A percentile compares a stretch with the other conserved stretches of the same genome.
These are phyloP conservation scores for Salmacisia buchloeana DNA, from an alignment of 1,284 basidiomycete genomes.

Conservation along the genomic window DNA sequence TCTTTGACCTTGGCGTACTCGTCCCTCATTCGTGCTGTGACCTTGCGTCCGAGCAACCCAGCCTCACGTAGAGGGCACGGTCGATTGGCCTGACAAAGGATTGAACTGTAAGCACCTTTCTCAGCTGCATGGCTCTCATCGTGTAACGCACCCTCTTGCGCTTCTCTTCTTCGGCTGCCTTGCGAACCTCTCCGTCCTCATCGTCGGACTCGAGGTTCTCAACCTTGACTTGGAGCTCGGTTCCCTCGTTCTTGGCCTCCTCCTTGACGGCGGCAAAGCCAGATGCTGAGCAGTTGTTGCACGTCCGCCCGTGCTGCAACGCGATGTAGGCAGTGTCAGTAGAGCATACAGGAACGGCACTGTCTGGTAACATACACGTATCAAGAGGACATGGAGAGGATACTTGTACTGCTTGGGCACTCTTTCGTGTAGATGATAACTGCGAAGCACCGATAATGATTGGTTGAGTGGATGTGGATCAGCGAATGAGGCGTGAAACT, in stretches of 20 bases:
- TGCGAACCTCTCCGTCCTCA: conserved; percentile 5
- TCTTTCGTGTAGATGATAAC: conserved; percentile 63
- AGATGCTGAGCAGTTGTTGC: conserved; percentile 46
- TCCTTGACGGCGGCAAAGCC: conserved; percentile 45
- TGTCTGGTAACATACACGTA: not conserved
- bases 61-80: conserved; percentile 25
- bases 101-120: too few relatives aligned
- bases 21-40: conserved; percentile 25
- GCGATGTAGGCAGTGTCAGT: not conserved
- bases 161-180: not conserved
- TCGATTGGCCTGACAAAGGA: conserved; percentile 8
- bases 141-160: not conserved
- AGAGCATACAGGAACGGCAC: not conserved
- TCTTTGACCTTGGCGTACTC: too few relatives aligned
- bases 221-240: conserved; percentile 10
- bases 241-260: conserved; percentile 23
- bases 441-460: too few relatives aligned
- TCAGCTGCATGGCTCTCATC: too few relatives aligned
- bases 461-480: too few relatives aligned
- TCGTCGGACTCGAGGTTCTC: conserved; percentile 11
- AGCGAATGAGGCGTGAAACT: not conserved
- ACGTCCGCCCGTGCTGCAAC: conserved; percentile 56
- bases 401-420: conserved; percentile 66
- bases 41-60: conserved; percentile 26
- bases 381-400: conserved; percentile 65